A percentile compares a stretch with the other conserved stretches of the same genome.
phyloP scores from a whole-genome alignment of 257 asterid genomes.

The Plantago ovata region DNA sequence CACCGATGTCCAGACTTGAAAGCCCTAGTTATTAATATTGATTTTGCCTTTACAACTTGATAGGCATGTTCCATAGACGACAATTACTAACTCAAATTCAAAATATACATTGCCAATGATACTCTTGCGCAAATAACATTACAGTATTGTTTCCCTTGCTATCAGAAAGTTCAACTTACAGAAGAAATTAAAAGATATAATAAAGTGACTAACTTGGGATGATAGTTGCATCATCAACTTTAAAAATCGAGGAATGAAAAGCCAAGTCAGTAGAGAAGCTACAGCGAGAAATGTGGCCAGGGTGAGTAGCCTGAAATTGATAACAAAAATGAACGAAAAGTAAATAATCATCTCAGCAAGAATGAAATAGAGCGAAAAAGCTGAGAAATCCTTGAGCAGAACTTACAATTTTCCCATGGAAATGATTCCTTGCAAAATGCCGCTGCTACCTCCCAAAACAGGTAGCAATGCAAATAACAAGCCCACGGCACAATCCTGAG shows the following conservation, averaged over 20 bases:
- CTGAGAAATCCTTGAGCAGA: conserved; percentile 8
- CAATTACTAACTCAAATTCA: not conserved
- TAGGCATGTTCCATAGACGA: too few relatives aligned
- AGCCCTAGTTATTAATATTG: too few relatives aligned
- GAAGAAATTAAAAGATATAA: conserved; percentile 6
- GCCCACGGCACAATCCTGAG: conserved; percentile 95
- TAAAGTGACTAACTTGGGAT: conserved; percentile 63
- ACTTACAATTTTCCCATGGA: conserved; percentile 91
- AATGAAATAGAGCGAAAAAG: conserved; percentile 8
- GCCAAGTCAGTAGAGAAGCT: conserved; percentile 82
- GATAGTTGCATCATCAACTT: conserved; percentile 86
- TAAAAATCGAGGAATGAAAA: conserved; percentile 73
- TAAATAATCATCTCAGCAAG: conserved; percentile 13
- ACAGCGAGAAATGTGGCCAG: conserved; percentile 54
- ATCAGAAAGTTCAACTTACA: not conserved
- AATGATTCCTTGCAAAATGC: conserved; percentile 73
- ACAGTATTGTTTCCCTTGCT: not conserved
- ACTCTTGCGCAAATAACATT: conserved; percentile 8
- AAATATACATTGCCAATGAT: not conserved
- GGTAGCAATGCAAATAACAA: conserved; percentile 93
- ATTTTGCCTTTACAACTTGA: too few relatives aligned
- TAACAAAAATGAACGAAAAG: conserved; percentile 2
- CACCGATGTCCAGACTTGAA: too few relatives aligned
- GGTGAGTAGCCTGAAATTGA: conserved; percentile 62
- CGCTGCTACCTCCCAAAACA: conserved; percentile 85